Evolutionary conservation across 2,329 filamentous ascomycete species (phyloP), one percentile per base, ranked within the genome.

Genomic region (Magnaporthiopsis poae): DNA sequence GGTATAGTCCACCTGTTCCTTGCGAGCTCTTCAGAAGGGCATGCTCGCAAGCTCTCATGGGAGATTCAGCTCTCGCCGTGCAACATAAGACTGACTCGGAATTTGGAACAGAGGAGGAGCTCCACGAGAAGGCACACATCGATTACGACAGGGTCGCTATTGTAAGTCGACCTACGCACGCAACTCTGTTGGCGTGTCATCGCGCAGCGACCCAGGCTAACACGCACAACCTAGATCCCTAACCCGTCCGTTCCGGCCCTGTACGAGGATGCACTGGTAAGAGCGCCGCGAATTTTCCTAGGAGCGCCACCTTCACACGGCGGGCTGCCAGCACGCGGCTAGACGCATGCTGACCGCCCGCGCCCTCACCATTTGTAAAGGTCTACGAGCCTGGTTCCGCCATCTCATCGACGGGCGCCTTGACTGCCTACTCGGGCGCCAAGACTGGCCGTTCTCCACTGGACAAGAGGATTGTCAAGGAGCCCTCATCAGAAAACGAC

Each of bases 61-160:
- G 46, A 56, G 46, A 25, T 3, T 21, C 46, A 25, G 46, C 46
- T 25, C 12, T 11, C 46, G 46, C 46, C n/a, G 9, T n/a, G 5
- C 13, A 21, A 56, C 46, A 8, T 65, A 67, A 66, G 52, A 46
- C 60, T 61, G 60, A 61, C 60, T 61, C 60, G 60, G 18, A 11
- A 7, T 11, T 25, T 56, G 46, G 1, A 33, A 65, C 71, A 81
- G 84, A 99, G 82, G 92, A 98, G 82, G 92, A 96, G 79, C 90
- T 99, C 69, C 93, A 98, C 80, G 92, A 97, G 80, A 92, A 90
- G 76, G 95, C 95, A 72, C 94, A 99, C 85, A 99, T 99, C 76
- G 95, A 99, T 85, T 99, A 98, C 79, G 91, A 98, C 81, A 90
- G 92, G 76, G 95, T 99, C 75, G 91, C 95, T 70, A 99, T 99